Evolutionary conservation across 2,329 filamentous ascomycete species (phyloP).

Genomic region (Aspergillus felis): DNA sequence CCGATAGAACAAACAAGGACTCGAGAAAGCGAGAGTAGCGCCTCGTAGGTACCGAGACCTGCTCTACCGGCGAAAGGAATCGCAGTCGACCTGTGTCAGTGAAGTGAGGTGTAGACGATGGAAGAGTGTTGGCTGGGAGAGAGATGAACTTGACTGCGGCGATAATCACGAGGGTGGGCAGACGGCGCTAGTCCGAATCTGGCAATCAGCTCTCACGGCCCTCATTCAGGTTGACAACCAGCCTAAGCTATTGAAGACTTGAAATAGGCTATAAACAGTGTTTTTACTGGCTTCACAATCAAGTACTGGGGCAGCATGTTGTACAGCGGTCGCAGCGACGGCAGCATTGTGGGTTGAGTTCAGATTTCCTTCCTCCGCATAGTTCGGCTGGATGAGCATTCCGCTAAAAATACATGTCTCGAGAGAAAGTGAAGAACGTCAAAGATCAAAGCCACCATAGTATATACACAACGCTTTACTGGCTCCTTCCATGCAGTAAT

Average conservation of each 20-base stretch:
- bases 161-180: constrained; percentile 1
- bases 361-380: neutral
- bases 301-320: neutral
- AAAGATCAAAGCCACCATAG: constrained; percentile 50
- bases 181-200: constrained; percentile 22
- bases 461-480: constrained; percentile 71
- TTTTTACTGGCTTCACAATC: neutral
- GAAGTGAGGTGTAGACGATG: neutral
- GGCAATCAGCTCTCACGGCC: constrained; percentile 21
- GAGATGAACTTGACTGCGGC: neutral
- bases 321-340: neutral
- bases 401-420: neutral
- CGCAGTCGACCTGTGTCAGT: neutral
- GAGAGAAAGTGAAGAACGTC: constrained; percentile 1
- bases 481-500: constrained; percentile 87
- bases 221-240: no score
- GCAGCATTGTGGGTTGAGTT: neutral
- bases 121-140: neutral
- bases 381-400: no score
- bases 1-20: neutral
- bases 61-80: constrained; percentile 2
- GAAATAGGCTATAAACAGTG: neutral
- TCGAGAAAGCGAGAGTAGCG: neutral
- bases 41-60: constrained; percentile 8
- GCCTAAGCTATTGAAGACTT: neutral